These are phyloP conservation scores for Malassezia obtusa DNA, from an alignment of 1,284 basidiomycete species.

Conservation along the genomic window DNA sequence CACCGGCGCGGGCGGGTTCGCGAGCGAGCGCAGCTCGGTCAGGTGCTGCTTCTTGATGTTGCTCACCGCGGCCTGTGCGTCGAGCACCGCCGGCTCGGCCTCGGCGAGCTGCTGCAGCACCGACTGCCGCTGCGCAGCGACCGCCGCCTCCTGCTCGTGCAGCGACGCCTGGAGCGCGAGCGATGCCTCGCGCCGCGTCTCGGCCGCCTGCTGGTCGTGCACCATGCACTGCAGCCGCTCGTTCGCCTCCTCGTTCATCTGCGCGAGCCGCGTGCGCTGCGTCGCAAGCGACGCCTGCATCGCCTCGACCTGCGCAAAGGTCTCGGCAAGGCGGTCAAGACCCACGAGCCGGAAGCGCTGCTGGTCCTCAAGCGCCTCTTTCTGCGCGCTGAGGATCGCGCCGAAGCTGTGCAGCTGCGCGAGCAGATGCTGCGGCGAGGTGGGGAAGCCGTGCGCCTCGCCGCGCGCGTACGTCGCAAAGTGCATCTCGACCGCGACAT, in stretches of 20 bases:
- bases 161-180: constrained; percentile 90
- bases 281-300: constrained; percentile 87
- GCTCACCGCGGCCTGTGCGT: constrained; percentile 87
- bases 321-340: constrained; percentile 89
- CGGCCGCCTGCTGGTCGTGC: constrained; percentile 92
- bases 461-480: constrained; percentile 81
- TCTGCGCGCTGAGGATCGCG: constrained; percentile 88
- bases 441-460: constrained; percentile 86
- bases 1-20: constrained; percentile 93
- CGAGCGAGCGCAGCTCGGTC: constrained; percentile 96
- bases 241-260: constrained; percentile 89
- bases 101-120: constrained; percentile 94
- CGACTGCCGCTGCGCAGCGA: constrained; percentile 72
- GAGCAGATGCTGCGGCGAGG: constrained; percentile 95
- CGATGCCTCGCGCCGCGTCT: constrained; percentile 92
- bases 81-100: constrained; percentile 90
- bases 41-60: constrained; percentile 96
- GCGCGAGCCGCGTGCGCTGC: constrained; percentile 82
- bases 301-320: constrained; percentile 67
- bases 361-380: constrained; percentile 96
- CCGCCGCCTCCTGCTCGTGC: constrained; percentile 78
- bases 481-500: constrained; percentile 87
- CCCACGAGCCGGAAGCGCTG: constrained; percentile 97
- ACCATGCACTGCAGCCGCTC: constrained; percentile 98
- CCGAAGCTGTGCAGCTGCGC: constrained; percentile 99